Base-by-base conservation (phyloP, 257 asterid genomes). In the Primulina eburnea region DNA sequence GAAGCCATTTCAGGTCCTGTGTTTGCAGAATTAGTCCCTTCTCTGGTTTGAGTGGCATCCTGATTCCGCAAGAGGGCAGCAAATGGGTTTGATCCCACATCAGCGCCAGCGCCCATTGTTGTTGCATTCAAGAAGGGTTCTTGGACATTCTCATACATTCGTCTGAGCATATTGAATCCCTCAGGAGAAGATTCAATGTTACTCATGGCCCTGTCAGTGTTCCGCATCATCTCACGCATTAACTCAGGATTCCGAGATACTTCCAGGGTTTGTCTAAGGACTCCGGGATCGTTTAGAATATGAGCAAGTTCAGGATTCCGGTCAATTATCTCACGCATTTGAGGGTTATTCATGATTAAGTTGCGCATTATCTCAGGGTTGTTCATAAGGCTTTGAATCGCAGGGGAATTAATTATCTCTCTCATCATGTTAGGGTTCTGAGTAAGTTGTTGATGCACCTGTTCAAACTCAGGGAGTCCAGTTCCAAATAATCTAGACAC, bases 161-260 rank as follows among this genome's bases (percentile, higher is more conserved):
- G 90, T 43, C 92, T 82, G 12, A 87, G 88, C 87, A 85, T 85
- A 84, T 87, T 87, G 69, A 87, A 87, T 53, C 90, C 92, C 75
- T 87, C 92, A 0, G 92, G 90, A 75, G 92, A 82, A 69, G 92
- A 79, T 73, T 86, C 92, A 71, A 86, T 82, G 76, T 86, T 85
- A 67, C 86, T 82, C 90, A 85, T 82, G 58, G 90, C 90, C 77
- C 87, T 76, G 75, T 85, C 90, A 38, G 84, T 85, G 74, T 85
- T 85, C 60, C 90, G 87, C 90, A 85, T 85, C 90, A 85, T 80
- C 84, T 85, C 90, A 62, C 88, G 88, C 90, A 85, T 85, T 73
- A 87, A 75, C 64, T 87, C 93, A 12, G 92, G 93, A 73, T 87
- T 87, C 77, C 90, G 75, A 68, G 90, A 77, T 75, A 88, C 85